Percentiles rank a stretch among this genome's conserved stretches.
phyloP scores from a whole-genome alignment of 805 yeast genomes.

The Suhomyces sp. region DNA sequence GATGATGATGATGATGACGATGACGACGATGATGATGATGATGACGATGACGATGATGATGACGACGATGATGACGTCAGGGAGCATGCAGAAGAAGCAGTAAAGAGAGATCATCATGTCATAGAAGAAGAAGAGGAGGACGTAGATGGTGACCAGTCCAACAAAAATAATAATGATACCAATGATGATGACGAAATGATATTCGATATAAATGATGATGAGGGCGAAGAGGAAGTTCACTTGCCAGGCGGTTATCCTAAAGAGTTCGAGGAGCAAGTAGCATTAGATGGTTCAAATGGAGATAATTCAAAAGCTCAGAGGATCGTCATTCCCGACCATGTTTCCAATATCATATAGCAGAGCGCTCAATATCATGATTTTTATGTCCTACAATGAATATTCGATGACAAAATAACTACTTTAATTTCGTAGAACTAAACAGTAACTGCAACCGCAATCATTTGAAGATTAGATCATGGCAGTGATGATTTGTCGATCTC shows the following conservation, averaged over 20 bases:
- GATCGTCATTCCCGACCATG: background rate
- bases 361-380: background rate
- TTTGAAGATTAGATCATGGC: too few relatives aligned
- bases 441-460: too few relatives aligned
- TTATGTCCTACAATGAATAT: background rate
- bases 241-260: background rate
- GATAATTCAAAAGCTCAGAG: background rate
- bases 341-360: background rate
- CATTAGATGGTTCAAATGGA: background rate
- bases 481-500: too few relatives aligned
- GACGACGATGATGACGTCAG: slow-evolving; percentile 33
- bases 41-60: slow-evolving; percentile 30
- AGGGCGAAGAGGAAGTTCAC: slow-evolving; percentile 3
- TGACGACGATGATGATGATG: slow-evolving; percentile 38
- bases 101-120: slow-evolving; percentile 3
- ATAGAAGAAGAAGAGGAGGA: slow-evolving; percentile 3
- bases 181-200: slow-evolving; percentile 17
- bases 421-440: too few relatives aligned
- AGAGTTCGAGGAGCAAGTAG: background rate
- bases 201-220: slow-evolving; percentile 21
- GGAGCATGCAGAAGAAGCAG: slow-evolving; percentile 16
- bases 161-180: slow-evolving; percentile 2
- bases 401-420: background rate
- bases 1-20: slow-evolving; percentile 39
- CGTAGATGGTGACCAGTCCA: background rate